A percentile compares a stretch with the other conserved stretches of the same genome.
phyloP scores from a whole-genome alignment of 805 yeast species.

The Wickerhamomyces silvicola region DNA sequence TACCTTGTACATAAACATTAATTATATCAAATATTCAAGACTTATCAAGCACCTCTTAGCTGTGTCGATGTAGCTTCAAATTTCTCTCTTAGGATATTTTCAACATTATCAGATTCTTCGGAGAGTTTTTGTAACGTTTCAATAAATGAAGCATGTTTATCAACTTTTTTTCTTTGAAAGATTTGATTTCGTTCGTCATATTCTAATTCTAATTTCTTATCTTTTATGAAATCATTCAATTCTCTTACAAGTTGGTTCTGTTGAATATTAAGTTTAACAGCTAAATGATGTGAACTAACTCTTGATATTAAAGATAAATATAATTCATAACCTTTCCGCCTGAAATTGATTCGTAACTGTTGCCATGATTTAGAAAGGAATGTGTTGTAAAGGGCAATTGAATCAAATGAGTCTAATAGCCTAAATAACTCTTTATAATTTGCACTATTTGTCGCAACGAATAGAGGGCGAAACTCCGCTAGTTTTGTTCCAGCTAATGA shows the following conservation, averaged over 20 bases:
- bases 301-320: conserved; percentile 27
- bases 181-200: conserved; percentile 9
- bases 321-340: conserved; percentile 24
- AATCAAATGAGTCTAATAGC: conserved; percentile 12
- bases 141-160: conserved; percentile 9
- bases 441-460: conserved; percentile 20
- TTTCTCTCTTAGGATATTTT: conserved; percentile 6
- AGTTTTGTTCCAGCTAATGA: conserved; percentile 18
- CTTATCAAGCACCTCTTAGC: not conserved
- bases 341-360: conserved; percentile 18
- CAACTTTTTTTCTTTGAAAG: conserved; percentile 7
- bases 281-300: conserved; percentile 12
- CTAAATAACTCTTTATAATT: conserved; percentile 18
- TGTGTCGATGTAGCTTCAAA: too few species aligned
- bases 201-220: conserved; percentile 7
- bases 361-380: conserved; percentile 20
- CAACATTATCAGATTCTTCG: conserved; percentile 16
- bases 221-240: conserved; percentile 11
- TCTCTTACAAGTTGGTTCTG: conserved; percentile 11
- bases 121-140: conserved; percentile 14
- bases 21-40: not conserved
- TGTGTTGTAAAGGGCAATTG: conserved; percentile 1
- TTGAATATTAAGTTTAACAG: conserved; percentile 11
- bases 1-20: not conserved
- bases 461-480: conserved; percentile 15